Percentiles rank a stretch among this genome's conserved stretches.
phyloP scores from a whole-genome alignment of 768 basidiomycete species.

The Pluteus cervinus region DNA sequence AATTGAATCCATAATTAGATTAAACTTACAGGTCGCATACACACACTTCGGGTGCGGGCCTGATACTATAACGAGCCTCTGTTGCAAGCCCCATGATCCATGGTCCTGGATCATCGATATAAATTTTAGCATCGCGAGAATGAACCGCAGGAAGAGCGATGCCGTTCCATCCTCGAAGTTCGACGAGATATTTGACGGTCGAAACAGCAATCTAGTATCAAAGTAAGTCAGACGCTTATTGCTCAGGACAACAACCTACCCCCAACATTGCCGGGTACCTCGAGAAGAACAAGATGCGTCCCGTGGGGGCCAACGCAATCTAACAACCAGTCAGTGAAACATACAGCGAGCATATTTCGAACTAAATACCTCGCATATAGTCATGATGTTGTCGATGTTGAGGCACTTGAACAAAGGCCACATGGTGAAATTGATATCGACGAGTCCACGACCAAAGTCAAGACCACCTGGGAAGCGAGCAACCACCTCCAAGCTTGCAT shows the following conservation, averaged over 20 bases:
- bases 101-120: conserved; percentile 94
- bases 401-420: conserved; percentile 94
- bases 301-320: conserved; percentile 74
- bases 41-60: conserved; percentile 76
- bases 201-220: conserved; percentile 77
- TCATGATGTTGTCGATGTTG: conserved; percentile 90
- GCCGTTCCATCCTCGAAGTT: conserved; percentile 90
- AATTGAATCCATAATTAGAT: conserved; percentile 1
- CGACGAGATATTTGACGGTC: conserved; percentile 87
- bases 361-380: conserved; percentile 71
- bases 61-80: conserved; percentile 74
- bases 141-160: conserved; percentile 80
- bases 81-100: conserved; percentile 92
- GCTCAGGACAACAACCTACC: conserved; percentile 29
- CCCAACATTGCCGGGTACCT: conserved; percentile 90
- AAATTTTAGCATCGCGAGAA: conserved; percentile 86
- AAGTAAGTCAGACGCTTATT: conserved; percentile 5
- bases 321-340: conserved; percentile 15
- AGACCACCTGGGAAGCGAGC: conserved; percentile 91
- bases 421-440: conserved; percentile 94
- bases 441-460: conserved; percentile 85
- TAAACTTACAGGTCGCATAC: conserved; percentile 74
- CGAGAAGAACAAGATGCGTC: conserved; percentile 75
- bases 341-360: not conserved
- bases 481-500: conserved; percentile 69